A percentile compares a stretch with the other conserved stretches of the same genome.
Conservation (phyloP, 345 rosid genomes). For the Trapa incisa region DNA sequence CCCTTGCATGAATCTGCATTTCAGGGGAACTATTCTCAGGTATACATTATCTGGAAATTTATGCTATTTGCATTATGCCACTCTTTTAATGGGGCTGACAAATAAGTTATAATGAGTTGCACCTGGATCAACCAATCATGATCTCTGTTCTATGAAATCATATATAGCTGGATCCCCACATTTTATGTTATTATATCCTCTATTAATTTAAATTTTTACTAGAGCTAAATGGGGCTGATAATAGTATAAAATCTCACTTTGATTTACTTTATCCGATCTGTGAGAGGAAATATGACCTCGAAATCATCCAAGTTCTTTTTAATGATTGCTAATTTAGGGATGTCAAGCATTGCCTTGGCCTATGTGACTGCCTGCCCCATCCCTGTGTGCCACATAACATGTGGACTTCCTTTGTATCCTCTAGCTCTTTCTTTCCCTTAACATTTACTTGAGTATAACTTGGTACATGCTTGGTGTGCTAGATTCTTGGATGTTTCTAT, state of each 20-base stretch:
- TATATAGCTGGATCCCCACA: not conserved
- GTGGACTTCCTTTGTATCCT: no score
- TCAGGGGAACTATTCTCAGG: slow-evolving; percentile 97
- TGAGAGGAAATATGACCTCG: no score
- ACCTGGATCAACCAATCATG: not conserved
- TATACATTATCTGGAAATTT: slow-evolving; percentile 9
- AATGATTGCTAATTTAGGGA: not conserved
- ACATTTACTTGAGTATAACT: not conserved
- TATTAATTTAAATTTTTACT: not conserved
- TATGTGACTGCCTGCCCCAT: no score
- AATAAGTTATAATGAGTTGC: not conserved
- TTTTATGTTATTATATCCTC: not conserved
- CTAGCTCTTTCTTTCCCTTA: no score
- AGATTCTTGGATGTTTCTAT: not conserved
- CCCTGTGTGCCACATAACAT: no score
- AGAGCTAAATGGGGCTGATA: not conserved
- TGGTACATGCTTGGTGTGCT: not conserved
- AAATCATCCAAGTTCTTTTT: not conserved
- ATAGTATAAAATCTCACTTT: no score
- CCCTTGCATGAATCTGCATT: slow-evolving; percentile 73
- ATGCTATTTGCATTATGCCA: not conserved
- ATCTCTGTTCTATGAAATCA: not conserved
- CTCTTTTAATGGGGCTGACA: not conserved
- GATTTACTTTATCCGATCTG: no score
- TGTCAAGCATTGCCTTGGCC: not conserved